phyloP scores from a whole-genome alignment of 2,329 filamentous ascomycete genomes.

The Aspergillus latus region DNA sequence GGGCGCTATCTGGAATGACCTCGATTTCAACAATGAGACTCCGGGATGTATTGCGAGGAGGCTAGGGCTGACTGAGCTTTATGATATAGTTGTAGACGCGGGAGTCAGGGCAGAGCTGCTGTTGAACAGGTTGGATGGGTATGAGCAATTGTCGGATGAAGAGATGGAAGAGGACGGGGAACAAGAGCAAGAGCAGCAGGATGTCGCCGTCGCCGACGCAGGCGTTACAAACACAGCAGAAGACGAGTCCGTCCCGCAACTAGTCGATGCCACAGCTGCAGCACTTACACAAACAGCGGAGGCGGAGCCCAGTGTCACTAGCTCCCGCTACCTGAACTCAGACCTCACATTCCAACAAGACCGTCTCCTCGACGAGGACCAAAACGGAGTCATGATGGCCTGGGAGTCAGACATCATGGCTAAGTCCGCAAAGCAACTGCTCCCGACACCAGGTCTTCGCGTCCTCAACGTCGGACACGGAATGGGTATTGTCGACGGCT shows the following conservation, averaged over 20 bases:
- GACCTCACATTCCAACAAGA: conserved; percentile 63
- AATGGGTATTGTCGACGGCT: conserved; percentile 82
- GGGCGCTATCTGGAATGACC: conserved; percentile 96
- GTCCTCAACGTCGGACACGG: conserved; percentile 87
- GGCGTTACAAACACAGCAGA: conserved; percentile 30
- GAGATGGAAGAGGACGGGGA: conserved; percentile 43
- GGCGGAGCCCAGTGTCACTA: conserved; percentile 53
- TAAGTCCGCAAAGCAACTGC: conserved; percentile 67
- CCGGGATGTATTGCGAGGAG: conserved; percentile 79
- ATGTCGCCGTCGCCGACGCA: conserved; percentile 25
- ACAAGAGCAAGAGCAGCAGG: conserved; percentile 16
- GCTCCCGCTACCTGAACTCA: conserved; percentile 67
- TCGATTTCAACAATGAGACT: conserved; percentile 83
- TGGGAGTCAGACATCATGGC: conserved; percentile 90
- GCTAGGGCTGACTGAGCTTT: conserved; percentile 68
- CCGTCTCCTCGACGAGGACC: conserved; percentile 69
- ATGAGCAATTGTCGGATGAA: conserved; percentile 63
- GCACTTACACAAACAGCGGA: conserved; percentile 12
- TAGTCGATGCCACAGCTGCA: conserved; percentile 24
- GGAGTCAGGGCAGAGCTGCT: conserved; percentile 88
- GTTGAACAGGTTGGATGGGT: conserved; percentile 77
- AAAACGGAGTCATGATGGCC: conserved; percentile 90
- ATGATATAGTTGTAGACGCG: conserved; percentile 81
- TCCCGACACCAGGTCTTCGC: conserved; percentile 61
- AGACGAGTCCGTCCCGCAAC: conserved; percentile 23